phyloP scores from a whole-genome alignment of 176 grass and related monocot species.

The Alloteropsis semialata region DNA sequence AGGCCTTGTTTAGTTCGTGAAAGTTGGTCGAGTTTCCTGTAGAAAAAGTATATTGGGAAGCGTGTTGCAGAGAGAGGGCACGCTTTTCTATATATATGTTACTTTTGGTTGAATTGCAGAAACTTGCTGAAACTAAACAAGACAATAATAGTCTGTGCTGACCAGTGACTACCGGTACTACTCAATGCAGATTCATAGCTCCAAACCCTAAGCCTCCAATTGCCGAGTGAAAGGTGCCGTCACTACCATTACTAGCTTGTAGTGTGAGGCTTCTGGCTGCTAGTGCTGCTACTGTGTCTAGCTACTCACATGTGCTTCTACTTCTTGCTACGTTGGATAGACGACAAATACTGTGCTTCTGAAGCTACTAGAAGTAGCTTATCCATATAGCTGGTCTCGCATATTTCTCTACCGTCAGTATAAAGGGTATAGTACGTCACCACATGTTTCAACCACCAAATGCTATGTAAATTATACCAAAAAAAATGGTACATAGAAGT shows the following conservation, averaged over 20 bases:
- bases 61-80: too few species aligned
- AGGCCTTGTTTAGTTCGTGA: too few species aligned
- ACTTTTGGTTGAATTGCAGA: too few species aligned
- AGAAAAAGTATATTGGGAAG: too few species aligned
- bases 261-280: neutral
- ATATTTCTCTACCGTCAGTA: too few species aligned
- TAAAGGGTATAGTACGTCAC: neutral
- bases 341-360: neutral
- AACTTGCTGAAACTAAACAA: too few species aligned
- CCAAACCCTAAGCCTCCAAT: neutral
- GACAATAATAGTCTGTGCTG: too few species aligned
- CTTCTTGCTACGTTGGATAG: neutral
- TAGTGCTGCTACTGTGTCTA: neutral
- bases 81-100: too few species aligned
- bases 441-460: neutral
- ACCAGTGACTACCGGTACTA: neutral
- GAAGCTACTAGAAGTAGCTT: neutral
- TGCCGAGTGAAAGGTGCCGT: neutral
- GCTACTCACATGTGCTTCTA: neutral
- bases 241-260: neutral
- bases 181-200: neutral
- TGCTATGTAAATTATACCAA: neutral
- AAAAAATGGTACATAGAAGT: neutral
- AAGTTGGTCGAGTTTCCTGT: too few species aligned
- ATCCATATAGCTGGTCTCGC: neutral